Evolutionary conservation across 495 filamentous ascomycete species (phyloP).

Genomic region (Aspergillus kassunensis): DNA sequence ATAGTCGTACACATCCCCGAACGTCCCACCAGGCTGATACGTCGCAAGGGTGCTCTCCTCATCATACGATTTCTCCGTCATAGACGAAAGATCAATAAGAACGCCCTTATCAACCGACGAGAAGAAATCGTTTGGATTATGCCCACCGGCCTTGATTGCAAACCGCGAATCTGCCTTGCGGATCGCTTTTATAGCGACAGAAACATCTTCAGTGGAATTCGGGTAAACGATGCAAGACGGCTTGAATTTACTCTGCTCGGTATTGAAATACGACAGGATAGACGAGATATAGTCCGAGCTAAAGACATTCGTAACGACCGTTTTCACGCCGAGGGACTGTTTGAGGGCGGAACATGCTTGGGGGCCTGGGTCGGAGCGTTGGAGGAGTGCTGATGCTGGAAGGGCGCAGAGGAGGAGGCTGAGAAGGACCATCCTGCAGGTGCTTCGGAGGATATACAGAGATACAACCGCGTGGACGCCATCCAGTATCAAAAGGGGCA

Average conservation of each 20-base stretch:
- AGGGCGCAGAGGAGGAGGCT: background rate
- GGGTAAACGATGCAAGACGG: constrained; percentile 10
- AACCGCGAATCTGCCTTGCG: constrained; percentile 1
- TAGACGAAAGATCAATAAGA: constrained; percentile 1
- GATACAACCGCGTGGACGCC: too few relatives aligned
- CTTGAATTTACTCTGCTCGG: constrained; percentile 2
- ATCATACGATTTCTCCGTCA: constrained; percentile 4
- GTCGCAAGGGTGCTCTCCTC: background rate
- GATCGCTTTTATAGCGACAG: constrained; percentile 4
- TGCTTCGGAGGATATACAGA: background rate
- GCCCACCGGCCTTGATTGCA: constrained; percentile 10
- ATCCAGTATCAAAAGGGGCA: too few relatives aligned
- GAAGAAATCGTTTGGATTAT: constrained; percentile 12
- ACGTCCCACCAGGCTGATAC: constrained; percentile 8
- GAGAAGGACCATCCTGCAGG: background rate
- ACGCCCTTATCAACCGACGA: constrained; percentile 12
- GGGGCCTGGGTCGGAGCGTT: background rate
- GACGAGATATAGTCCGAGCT: background rate
- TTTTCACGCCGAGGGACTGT: background rate
- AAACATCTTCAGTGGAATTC: constrained; percentile 1
- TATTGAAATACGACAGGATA: constrained; percentile 6
- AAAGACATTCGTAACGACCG: background rate
- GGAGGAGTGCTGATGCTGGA: background rate
- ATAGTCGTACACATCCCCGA: constrained; percentile 9
- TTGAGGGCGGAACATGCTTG: constrained; percentile 2